Percentiles rank a stretch among this genome's conserved stretches.
phyloP scores from a whole-genome alignment of 306 rosid species.

The Quercus agrifolia region DNA sequence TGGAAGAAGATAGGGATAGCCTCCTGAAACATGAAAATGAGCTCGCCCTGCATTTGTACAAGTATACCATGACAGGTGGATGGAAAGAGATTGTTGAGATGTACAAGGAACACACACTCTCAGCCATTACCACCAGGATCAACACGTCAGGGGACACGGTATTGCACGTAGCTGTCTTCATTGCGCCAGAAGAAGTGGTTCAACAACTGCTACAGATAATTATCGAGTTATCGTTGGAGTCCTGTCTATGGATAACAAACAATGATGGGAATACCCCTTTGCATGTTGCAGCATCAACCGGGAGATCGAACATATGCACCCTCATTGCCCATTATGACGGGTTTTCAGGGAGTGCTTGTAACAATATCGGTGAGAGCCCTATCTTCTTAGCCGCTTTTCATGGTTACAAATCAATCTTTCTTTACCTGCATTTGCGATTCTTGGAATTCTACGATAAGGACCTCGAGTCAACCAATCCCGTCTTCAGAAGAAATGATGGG shows the following conservation, averaged over 20 bases:
- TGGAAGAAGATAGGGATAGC: too few species aligned
- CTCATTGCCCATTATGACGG: not conserved
- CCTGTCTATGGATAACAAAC: conserved; percentile 10
- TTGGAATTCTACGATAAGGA: too few species aligned
- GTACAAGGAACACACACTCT: not conserved
- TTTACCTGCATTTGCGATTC: not conserved
- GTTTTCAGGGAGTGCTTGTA: conserved; percentile 3
- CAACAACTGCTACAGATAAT: not conserved
- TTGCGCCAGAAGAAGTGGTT: conserved; percentile 26
- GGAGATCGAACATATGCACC: conserved; percentile 4
- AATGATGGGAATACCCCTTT: conserved; percentile 31
- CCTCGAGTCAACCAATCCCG: too few species aligned
- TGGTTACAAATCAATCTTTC: conserved; percentile 39
- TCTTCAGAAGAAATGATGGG: not conserved
- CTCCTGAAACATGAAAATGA: too few species aligned
- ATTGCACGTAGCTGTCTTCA: conserved; percentile 43
- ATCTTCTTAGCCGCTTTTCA: conserved; percentile 43
- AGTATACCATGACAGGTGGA: conserved; percentile 22
- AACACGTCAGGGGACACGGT: conserved; percentile 43
- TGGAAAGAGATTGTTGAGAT: conserved; percentile 26
- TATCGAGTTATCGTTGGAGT: not conserved
- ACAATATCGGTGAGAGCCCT: conserved; percentile 45
- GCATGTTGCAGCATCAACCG: not conserved
- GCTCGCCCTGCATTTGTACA: not conserved
- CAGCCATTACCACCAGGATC: conserved; percentile 16